These are phyloP conservation scores for Metschnikowia baotianmanensis DNA, from an alignment of 805 yeast species.

Conservation along the genomic window DNA sequence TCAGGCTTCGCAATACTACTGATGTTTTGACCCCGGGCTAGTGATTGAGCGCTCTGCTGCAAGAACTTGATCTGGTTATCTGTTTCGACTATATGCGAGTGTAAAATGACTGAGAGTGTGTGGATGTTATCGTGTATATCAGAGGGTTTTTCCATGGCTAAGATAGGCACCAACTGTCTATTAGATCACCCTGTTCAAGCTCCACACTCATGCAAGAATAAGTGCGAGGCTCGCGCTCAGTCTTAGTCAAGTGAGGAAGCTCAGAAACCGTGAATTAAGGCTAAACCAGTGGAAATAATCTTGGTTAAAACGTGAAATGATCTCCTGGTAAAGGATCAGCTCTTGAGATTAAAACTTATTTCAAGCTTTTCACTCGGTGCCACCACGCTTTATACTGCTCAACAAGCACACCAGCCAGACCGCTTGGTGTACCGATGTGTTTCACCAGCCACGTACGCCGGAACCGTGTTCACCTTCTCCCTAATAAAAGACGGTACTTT, in stretches of 20 bases:
- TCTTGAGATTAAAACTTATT: too few relatives aligned
- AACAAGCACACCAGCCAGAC: not conserved
- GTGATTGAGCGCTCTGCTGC: constrained; percentile 5
- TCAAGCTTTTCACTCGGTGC: too few relatives aligned
- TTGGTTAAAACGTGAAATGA: too few relatives aligned
- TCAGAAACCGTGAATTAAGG: too few relatives aligned
- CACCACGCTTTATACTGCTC: too few relatives aligned
- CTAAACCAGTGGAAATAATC: too few relatives aligned
- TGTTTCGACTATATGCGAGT: constrained; percentile 14
- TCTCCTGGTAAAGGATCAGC: too few relatives aligned
- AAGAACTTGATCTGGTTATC: constrained; percentile 10
- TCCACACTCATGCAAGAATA: too few relatives aligned
- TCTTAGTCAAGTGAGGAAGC: too few relatives aligned
- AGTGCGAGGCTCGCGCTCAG: too few relatives aligned
- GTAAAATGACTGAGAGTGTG: constrained; percentile 10
- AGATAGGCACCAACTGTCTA: too few relatives aligned
- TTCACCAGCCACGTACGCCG: constrained; percentile 1
- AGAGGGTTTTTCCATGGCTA: constrained; percentile 9
- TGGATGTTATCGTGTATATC: constrained; percentile 12
- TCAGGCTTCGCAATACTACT: not conserved
- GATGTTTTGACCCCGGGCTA: constrained; percentile 11
- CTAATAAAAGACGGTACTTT: not conserved
- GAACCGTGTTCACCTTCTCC: not conserved
- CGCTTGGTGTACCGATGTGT: not conserved
- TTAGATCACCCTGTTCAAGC: too few relatives aligned